A percentile compares a stretch with the other conserved stretches of the same genome.
Conservation (phyloP, 352 stramenopile genomes). For the Phytopythium litorale region DNA sequence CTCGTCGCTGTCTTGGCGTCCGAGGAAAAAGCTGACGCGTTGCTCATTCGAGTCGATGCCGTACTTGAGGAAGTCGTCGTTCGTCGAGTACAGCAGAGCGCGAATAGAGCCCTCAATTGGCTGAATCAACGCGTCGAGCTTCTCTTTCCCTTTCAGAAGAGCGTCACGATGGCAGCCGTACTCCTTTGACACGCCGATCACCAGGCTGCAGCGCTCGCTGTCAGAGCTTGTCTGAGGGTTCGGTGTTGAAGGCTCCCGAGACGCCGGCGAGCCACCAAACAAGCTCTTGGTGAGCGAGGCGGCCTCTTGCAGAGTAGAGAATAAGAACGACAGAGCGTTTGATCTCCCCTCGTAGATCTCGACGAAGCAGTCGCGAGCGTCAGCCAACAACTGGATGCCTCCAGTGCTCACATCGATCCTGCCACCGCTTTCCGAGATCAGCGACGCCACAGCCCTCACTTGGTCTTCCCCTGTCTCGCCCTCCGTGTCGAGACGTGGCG, state of each 20-base stretch:
- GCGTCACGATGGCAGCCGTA: conserved; percentile 25
- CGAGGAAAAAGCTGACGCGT: conserved; percentile 68
- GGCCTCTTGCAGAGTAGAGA: conserved; percentile 51
- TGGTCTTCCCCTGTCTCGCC: conserved; percentile 7
- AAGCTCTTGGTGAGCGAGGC: conserved; percentile 27
- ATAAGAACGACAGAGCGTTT: conserved; percentile 35
- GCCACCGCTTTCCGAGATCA: conserved; percentile 42
- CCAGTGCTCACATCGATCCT: conserved; percentile 39
- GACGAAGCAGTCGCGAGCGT: conserved; percentile 22
- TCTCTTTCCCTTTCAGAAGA: conserved; percentile 27
- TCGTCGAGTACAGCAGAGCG: conserved; percentile 55
- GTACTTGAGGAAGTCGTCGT: conserved; percentile 64
- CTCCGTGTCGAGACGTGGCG: not conserved
- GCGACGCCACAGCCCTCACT: conserved; percentile 21
- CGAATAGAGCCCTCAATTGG: conserved; percentile 38
- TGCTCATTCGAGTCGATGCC: conserved; percentile 66
- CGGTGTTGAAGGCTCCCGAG: not conserved
- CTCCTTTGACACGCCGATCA: conserved; percentile 8
- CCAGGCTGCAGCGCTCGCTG: conserved; percentile 3
- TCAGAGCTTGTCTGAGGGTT: conserved; percentile 3
- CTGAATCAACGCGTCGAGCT: conserved; percentile 30
- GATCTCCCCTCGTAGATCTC: conserved; percentile 39
- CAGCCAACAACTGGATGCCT: conserved; percentile 25
- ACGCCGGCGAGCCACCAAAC: not conserved
- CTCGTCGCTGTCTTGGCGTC: conserved; percentile 33